Conservation (phyloP, 2,329 filamentous ascomycete species). For the Pezicula radicicola region DNA sequence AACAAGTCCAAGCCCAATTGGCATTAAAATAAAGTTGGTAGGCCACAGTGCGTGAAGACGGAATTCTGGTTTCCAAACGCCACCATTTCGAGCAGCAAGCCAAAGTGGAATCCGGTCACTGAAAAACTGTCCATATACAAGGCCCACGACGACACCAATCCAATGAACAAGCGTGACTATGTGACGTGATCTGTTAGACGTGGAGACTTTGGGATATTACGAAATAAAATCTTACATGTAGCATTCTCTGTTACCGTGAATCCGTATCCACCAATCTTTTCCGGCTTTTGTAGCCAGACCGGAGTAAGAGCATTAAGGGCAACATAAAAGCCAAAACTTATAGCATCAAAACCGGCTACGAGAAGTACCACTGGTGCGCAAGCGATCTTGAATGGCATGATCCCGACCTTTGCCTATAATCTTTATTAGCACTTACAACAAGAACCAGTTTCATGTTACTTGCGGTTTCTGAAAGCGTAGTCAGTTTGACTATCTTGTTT, state of each 20-base stretch:
- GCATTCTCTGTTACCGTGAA: conserved; percentile 36
- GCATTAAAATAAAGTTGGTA: conserved; percentile 17
- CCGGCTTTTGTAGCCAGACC: conserved; percentile 33
- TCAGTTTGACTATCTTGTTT: not conserved
- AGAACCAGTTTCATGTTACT: conserved; percentile 1
- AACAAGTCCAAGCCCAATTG: conserved; percentile 31
- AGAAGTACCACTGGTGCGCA: conserved; percentile 33
- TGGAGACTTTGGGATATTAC: no score
- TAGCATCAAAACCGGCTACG: conserved; percentile 29
- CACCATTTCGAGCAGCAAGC: conserved; percentile 4
- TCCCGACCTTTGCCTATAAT: conserved; percentile 2
- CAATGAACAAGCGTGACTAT: conserved; percentile 33
- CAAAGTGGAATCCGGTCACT: conserved; percentile 34
- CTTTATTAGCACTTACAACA: not conserved
- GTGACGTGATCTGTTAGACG: no score
- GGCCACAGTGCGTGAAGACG: conserved; percentile 8
- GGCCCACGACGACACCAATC: conserved; percentile 33
- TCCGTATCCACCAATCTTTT: conserved; percentile 35
- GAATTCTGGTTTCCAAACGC: conserved; percentile 17
- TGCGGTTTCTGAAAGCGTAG: not conserved
- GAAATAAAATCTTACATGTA: conserved; percentile 3
- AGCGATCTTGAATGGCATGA: conserved; percentile 21
- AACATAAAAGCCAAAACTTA: conserved; percentile 10
- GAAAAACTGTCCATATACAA: conserved; percentile 31
- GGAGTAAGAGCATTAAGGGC: conserved; percentile 6